Evolutionary conservation across 768 basidiomycete species (phyloP).

Genomic region (Fibroporia radiculosa): DNA sequence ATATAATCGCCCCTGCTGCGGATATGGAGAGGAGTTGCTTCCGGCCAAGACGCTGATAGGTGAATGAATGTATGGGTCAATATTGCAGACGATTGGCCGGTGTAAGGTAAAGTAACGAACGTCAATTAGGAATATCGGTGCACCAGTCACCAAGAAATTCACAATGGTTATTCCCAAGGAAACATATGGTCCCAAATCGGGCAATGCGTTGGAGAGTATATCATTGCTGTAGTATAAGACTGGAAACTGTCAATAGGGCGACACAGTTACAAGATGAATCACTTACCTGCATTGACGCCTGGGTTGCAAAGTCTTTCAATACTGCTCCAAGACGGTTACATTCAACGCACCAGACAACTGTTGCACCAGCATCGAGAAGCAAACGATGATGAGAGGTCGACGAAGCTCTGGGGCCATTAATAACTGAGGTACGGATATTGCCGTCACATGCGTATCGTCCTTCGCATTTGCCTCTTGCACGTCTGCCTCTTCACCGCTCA

Average conservation of each 20-base stretch:
- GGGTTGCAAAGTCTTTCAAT: not conserved
- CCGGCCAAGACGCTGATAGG: conserved; percentile 59
- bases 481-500: conserved; percentile 23
- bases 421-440: conserved; percentile 47
- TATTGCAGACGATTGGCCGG: not conserved
- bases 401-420: conserved; percentile 43
- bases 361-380: conserved; percentile 67
- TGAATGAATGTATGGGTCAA: not conserved
- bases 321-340: not conserved
- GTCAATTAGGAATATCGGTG: conserved; percentile 83
- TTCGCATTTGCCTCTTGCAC: conserved; percentile 8
- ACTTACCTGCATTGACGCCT: conserved; percentile 74
- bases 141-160: conserved; percentile 78
- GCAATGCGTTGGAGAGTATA: conserved; percentile 75
- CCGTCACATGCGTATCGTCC: conserved; percentile 19
- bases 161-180: conserved; percentile 80
- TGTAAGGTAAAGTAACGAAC: conserved; percentile 29
- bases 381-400: conserved; percentile 56
- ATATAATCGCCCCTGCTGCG: conserved; percentile 54
- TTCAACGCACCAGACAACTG: conserved; percentile 61
- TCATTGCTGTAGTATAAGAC: conserved; percentile 90
- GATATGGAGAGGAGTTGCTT: conserved; percentile 63
- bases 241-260: conserved; percentile 17
- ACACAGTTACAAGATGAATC: not conserved
- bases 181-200: conserved; percentile 71